Percentiles rank a stretch among this genome's conserved stretches.
Conservation (phyloP, 495 filamentous ascomycete genomes). For the Terfezia claveryi region DNA sequence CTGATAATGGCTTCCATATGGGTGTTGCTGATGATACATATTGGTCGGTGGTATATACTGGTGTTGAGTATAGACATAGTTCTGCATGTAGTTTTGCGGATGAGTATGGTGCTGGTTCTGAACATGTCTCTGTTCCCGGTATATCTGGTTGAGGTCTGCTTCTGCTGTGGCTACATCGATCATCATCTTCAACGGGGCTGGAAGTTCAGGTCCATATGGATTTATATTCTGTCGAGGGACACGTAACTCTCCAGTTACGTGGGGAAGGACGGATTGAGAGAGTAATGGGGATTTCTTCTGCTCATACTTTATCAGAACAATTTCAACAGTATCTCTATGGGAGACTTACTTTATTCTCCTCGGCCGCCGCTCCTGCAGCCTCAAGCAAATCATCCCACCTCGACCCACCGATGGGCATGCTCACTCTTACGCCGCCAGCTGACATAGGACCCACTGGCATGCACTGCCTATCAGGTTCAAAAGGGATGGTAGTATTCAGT, state of each 20-base stretch:
- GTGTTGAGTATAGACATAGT: too few relatives aligned
- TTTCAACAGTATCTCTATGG: background rate
- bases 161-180: background rate
- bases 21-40: background rate
- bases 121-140: background rate
- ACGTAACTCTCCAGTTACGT: background rate
- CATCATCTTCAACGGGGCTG: background rate
- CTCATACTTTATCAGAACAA: background rate
- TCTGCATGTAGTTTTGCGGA: too few relatives aligned
- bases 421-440: too few relatives aligned
- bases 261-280: background rate
- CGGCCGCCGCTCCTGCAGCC: background rate
- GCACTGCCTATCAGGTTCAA: too few relatives aligned
- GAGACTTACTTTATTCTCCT: background rate
- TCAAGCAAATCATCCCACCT: background rate
- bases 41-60: too few relatives aligned
- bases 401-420: background rate
- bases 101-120: background rate
- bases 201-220: background rate
- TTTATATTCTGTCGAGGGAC: background rate
- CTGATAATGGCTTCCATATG: background rate
- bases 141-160: background rate
- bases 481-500: too few relatives aligned
- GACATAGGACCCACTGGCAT: too few relatives aligned
- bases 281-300: background rate